A percentile compares a stretch with the other conserved stretches of the same genome.
Conservation (phyloP, 2,329 filamentous ascomycete genomes). For the Xylaria digitata region DNA sequence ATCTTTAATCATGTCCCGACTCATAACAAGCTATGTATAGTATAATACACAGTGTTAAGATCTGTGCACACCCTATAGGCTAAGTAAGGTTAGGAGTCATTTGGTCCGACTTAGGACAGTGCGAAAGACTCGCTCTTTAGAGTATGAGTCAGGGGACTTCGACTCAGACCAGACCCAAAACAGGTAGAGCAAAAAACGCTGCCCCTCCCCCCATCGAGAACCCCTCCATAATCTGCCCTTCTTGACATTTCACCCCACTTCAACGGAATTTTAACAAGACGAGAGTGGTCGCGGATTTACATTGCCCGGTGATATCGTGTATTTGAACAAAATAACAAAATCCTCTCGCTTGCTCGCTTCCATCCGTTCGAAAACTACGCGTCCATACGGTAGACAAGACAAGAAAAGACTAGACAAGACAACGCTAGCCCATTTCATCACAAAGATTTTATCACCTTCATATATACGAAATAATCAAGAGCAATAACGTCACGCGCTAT, state of each 20-base stretch:
- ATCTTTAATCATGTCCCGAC: no score
- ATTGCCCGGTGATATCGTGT: no score
- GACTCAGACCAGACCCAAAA: background rate
- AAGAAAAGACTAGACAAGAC: background rate
- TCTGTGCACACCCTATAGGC: no score
- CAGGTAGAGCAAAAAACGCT: background rate
- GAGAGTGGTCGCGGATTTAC: no score
- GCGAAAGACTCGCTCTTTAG: background rate
- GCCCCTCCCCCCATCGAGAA: slow-evolving; percentile 3
- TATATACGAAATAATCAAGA: background rate
- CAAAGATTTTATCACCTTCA: background rate
- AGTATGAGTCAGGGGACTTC: slow-evolving; percentile 1
- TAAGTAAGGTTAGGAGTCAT: background rate
- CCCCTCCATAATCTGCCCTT: background rate
- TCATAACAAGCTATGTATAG: no score
- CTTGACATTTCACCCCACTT: no score
- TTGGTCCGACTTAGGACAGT: slow-evolving; percentile 15
- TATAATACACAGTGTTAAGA: no score
- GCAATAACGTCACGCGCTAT: slow-evolving; percentile 15
- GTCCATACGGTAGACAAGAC: no score
- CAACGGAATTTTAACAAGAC: no score
- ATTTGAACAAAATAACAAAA: no score
- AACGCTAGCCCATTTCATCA: background rate
- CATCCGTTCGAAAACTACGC: no score
- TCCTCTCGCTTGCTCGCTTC: no score